Base-by-base conservation (phyloP, 495 filamentous ascomycete species). In the Chaetomium tenue region DNA sequence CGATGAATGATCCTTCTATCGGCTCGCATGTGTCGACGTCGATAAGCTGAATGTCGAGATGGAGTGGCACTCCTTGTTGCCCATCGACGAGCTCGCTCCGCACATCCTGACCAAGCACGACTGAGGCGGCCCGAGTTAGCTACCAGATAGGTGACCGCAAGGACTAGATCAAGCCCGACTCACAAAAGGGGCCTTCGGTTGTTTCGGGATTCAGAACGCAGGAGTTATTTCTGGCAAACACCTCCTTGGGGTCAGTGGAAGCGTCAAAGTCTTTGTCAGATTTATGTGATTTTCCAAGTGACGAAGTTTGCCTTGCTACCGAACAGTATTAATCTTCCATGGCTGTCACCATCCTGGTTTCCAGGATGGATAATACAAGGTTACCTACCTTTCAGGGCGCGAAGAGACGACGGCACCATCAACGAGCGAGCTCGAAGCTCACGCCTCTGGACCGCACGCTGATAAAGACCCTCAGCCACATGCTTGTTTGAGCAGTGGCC, bases 21-120 rank as follows among this genome's bases (percentile, higher is more conserved):
- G 85, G 81, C 39, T 86, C 73, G 75, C 85, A 89, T 26, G 81
- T 86, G 40, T 81, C 80, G 51, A 74, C 77, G 70, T 88, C 82
- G 60, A 87, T 77, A 40, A 88, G 66, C 66, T 87, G 84, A 66
- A 87, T 74, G 62, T 88, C 87, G 46, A 88, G 74, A 57, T 79
- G 77, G 18, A 88, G 75, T 13, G 79, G 72, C n/a, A 89, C 79
- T 59, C 87, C 87, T 5, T 64, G 60, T 67, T 88, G 76, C 23
- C 70, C 74, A 59, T 88, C 85, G 15, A 74, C 70, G 42, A 89
- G 68, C 64, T 88, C 77, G 47, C 74, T 48, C 28, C 87, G 85
- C 63, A 89, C 82, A n/a, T 68, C 70, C 59, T 79, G 74, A 46
- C 77, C 77, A 20, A 66, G 66, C 18, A 77, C 73, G 42, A 76